Percentiles rank a stretch among this genome's conserved stretches.
Conservation (phyloP, 2,329 filamentous ascomycete genomes). For the Alternaria sp. region DNA sequence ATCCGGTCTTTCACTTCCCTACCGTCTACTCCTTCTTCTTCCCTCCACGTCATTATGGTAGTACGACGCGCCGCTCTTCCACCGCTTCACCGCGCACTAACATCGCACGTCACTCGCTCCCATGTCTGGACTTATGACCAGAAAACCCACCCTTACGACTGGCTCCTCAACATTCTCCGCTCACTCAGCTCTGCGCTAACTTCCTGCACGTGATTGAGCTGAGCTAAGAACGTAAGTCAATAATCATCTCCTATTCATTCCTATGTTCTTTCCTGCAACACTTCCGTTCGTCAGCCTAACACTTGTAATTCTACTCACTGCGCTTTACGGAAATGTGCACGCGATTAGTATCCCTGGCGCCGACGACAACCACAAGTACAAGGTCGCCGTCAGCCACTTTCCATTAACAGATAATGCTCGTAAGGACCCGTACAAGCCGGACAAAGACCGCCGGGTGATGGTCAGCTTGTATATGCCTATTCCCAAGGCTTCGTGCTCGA, state of each 20-base stretch:
- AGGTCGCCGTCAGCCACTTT: conserved; percentile 28
- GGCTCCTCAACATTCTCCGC: not conserved
- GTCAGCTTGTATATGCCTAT: conserved; percentile 39
- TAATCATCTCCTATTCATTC: not conserved
- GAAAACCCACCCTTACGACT: not conserved
- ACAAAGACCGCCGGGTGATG: conserved; percentile 24
- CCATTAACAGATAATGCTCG: conserved; percentile 15
- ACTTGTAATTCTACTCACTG: conserved; percentile 5
- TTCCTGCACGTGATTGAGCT: too few relatives aligned
- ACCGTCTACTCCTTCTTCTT: too few relatives aligned
- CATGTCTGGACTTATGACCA: not conserved
- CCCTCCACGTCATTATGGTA: not conserved
- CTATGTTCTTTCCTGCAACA: too few relatives aligned
- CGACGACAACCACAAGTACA: conserved; percentile 26
- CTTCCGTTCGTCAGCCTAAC: not conserved
- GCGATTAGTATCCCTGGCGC: conserved; percentile 28
- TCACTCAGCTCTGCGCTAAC: too few relatives aligned
- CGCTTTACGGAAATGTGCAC: conserved; percentile 2
- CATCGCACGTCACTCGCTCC: not conserved
- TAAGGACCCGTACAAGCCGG: conserved; percentile 16
- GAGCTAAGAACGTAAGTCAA: not conserved
- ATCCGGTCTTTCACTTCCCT: too few relatives aligned
- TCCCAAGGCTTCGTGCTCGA: conserved; percentile 17
- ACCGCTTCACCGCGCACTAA: not conserved
- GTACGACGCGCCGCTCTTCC: not conserved